These are phyloP conservation scores for Salix dunnii DNA, from an alignment of 345 rosid species.

Conservation along the genomic window DNA sequence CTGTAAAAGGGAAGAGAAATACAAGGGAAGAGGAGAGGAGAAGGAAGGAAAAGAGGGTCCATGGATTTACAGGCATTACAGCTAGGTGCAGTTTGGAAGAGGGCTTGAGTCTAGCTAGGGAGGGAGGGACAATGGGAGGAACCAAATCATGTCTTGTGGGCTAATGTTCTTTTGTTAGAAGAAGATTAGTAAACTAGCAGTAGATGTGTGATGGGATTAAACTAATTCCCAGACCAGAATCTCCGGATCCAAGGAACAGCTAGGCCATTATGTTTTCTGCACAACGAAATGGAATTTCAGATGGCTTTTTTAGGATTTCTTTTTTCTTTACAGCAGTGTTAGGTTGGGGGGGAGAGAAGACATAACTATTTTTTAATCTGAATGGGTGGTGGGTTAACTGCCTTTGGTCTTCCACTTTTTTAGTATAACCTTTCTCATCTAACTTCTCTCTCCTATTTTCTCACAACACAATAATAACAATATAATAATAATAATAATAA, in stretches of 20 bases:
- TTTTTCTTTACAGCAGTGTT: constrained; percentile 11
- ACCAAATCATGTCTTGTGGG: constrained; percentile 52
- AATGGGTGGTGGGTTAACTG: constrained; percentile 22
- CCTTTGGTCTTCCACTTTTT: constrained; percentile 21
- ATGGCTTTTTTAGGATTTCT: constrained; percentile 27
- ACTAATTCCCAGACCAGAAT: constrained; percentile 57
- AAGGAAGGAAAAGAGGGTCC: constrained; percentile 32
- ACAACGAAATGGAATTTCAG: constrained; percentile 45
- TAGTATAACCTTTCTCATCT: background rate
- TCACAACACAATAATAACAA: background rate
- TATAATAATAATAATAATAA: too few relatives aligned
- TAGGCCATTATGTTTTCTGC: constrained; percentile 58
- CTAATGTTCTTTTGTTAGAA: constrained; percentile 13
- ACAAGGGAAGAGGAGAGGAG: constrained; percentile 17
- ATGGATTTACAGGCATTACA: constrained; percentile 66
- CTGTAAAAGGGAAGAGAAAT: constrained; percentile 15
- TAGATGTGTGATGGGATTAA: constrained; percentile 7
- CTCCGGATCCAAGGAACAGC: constrained; percentile 87
- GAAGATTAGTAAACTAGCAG: background rate
- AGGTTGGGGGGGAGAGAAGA: constrained; percentile 14
- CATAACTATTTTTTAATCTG: constrained; percentile 37
- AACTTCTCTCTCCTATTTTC: background rate
- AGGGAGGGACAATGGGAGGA: constrained; percentile 35
- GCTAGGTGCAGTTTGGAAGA: constrained; percentile 24
- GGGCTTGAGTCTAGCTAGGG: constrained; percentile 34